phyloP scores from a whole-genome alignment of 257 asterid genomes.

The Gentiana straminea region DNA sequence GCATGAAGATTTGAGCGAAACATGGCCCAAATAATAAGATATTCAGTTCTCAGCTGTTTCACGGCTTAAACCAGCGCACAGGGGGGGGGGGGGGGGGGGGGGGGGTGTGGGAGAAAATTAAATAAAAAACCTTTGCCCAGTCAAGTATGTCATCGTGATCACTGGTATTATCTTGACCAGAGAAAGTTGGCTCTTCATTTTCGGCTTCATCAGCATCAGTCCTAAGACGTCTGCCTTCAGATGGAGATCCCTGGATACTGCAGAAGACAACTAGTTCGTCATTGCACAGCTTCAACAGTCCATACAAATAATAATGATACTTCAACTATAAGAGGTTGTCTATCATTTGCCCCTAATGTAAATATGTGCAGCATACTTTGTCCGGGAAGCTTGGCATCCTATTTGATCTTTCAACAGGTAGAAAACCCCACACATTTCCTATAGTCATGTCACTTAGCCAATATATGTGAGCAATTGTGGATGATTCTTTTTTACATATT shows the following conservation, averaged over 20 bases:
- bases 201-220: conserved; percentile 68
- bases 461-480: no score
- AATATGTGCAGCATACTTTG: background rate
- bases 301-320: background rate
- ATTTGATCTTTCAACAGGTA: no score
- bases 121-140: conserved; percentile 78
- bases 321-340: background rate
- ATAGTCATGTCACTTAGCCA: no score
- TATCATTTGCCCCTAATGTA: background rate
- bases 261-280: conserved; percentile 8
- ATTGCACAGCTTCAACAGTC: background rate
- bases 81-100: no score
- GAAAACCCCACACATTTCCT: no score
- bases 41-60: background rate
- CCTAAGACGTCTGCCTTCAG: conserved; percentile 69
- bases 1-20: conserved; percentile 11
- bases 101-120: no score
- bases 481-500: no score
- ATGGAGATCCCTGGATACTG: conserved; percentile 82
- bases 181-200: conserved; percentile 80
- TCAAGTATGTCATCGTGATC: conserved; percentile 78
- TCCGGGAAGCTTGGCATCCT: no score
- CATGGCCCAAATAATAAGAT: background rate
- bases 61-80: background rate
- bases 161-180: conserved; percentile 77